A percentile compares a stretch with the other conserved stretches of the same genome.
Evolutionary conservation across 108 stramenopile genomes (phyloP).

Genomic region (Seminavis robusta): DNA sequence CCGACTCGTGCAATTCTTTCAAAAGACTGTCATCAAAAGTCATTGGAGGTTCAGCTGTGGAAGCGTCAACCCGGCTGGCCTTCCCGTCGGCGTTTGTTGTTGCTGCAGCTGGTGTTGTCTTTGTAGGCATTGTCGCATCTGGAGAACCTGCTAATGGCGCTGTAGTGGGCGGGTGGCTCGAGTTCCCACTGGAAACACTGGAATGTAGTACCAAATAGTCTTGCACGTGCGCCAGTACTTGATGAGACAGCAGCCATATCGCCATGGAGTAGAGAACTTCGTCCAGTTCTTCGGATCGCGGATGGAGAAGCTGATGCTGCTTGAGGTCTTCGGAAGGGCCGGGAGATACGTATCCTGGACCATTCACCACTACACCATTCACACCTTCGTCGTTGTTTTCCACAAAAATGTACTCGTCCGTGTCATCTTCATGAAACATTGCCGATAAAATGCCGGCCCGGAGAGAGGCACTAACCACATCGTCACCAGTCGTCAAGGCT

Average conservation of each 20-base stretch:
- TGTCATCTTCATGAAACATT: background rate
- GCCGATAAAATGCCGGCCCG: background rate
- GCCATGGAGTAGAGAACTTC: slow-evolving; percentile 58
- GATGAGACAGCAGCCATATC: slow-evolving; percentile 59
- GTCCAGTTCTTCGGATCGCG: slow-evolving; percentile 25
- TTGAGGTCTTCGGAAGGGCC: background rate
- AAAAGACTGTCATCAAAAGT: slow-evolving; percentile 37
- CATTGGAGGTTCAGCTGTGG: no score
- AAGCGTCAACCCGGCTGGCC: no score
- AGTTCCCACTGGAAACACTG: no score
- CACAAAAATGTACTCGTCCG: background rate
- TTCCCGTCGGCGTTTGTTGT: no score
- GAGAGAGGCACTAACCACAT: background rate
- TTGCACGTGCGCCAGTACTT: slow-evolving; percentile 49
- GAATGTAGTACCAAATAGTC: slow-evolving; percentile 59
- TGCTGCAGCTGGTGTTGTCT: no score
- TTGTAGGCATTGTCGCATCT: no score
- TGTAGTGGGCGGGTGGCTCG: no score
- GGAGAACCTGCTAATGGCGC: no score
- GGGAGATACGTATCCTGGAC: background rate
- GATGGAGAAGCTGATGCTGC: slow-evolving; percentile 1
- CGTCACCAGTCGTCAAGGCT: background rate
- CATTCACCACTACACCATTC: background rate
- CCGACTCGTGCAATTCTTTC: slow-evolving; percentile 19
- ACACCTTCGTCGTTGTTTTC: background rate